Base-by-base conservation (phyloP, 2,329 filamentous ascomycete genomes). In the Fusarium poae region DNA sequence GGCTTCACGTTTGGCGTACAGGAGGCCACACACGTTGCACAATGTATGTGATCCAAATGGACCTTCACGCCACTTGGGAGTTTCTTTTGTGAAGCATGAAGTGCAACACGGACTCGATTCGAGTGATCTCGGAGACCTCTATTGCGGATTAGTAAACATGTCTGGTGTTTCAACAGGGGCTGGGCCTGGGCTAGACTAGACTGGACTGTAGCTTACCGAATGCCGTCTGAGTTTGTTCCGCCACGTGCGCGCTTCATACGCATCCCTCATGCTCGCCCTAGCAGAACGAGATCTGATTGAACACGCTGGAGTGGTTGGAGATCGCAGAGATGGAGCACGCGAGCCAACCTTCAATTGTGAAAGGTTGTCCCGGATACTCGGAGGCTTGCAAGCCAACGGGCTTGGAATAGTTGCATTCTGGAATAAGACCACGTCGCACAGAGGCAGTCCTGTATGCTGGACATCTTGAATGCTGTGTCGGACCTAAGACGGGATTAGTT, bases 241-340 rank as follows among this genome's bases (percentile, higher is more conserved):
- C 62, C 61, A 65, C 32, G 60, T 65, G 27, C 46, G 61, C 11
- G 62, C 62, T 44, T 65, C 61, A 30, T 65, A 65, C 15, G 46
- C 39, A 3, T 65, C 62, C 23, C 21, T 60, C 10, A 65, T 23
- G 13, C 42, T 53, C 5, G 42, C 42, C n/a, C 53, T 29, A 3
- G 35, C 20, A 13, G 60, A 60, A 18, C 58, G 52, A 3, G 46
- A 65, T 29, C 46, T 32, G 21, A 44, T 16, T 11, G 62, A 65
- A 4, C 25, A 54, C 5, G 30, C 30, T 16, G 61, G 44, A 18
- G 35, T 12, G 46, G 61, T 35, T 16, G 37, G 16, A 21, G 62
- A 53, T 13, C 43, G 29, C 8, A 53, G 12, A 12, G 62, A 65
- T 3, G 62, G 30, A 5, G 61, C 34, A 4, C 30, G 45, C 2